These are phyloP conservation scores for Plantago lanceolata DNA, from an alignment of 305 asterid genomes.

Conservation along the genomic window DNA sequence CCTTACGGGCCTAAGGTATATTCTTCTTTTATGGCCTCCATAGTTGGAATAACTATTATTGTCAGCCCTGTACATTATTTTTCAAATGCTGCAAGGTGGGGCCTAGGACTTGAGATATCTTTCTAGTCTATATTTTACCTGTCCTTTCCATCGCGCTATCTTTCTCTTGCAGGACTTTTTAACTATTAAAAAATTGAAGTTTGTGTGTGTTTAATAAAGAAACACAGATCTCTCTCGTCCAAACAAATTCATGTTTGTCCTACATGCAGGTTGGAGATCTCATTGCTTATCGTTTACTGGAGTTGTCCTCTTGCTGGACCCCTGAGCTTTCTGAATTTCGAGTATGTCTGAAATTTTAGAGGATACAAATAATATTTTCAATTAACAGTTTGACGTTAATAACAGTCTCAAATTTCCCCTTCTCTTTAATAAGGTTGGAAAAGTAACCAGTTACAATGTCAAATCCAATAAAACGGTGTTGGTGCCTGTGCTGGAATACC, in stretches of 20 bases:
- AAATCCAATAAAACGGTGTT: constrained; percentile 44
- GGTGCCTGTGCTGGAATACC: constrained; percentile 61
- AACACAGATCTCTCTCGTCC: not conserved
- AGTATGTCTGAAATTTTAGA: constrained; percentile 39
- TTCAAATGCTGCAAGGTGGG: not conserved
- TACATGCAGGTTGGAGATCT: constrained; percentile 74
- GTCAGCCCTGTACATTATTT: not conserved
- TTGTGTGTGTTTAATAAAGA: not conserved
- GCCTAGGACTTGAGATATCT: not conserved
- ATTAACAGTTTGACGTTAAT: constrained; percentile 4
- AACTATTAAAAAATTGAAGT: not conserved
- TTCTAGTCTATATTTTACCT: not conserved
- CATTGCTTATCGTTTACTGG: constrained; percentile 75
- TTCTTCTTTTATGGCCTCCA: constrained; percentile 14
- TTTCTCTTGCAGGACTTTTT: not conserved
- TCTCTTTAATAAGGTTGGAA: constrained; percentile 61
- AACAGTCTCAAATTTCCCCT: constrained; percentile 19
- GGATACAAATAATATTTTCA: constrained; percentile 15
- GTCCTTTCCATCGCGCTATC: not conserved
- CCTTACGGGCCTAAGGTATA: constrained; percentile 59
- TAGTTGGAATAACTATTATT: constrained; percentile 1
- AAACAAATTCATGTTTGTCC: not conserved
- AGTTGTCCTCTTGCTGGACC: constrained; percentile 87
- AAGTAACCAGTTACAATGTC: constrained; percentile 47
- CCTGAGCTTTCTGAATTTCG: constrained; percentile 78